Conservation (phyloP, 352 stramenopile genomes). For the Plasmopara muralis region DNA sequence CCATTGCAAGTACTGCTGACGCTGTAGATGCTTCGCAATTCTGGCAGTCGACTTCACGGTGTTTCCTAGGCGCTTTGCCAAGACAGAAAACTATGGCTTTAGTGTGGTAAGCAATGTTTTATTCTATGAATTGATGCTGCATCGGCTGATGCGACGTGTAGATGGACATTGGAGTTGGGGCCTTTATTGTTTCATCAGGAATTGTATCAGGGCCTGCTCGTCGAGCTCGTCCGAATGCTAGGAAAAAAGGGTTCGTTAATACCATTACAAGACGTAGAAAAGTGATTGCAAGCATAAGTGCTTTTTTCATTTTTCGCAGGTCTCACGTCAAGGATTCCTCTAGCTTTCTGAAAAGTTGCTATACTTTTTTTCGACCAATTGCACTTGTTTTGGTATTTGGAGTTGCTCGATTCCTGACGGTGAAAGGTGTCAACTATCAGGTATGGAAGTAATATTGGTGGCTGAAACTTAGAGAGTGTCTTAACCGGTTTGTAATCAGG, state of each 20-base stretch:
- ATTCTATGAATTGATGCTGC: neutral
- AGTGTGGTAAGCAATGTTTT: slow-evolving; percentile 67
- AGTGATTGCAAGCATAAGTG: no score
- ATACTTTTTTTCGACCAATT: slow-evolving; percentile 65
- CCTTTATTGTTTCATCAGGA: slow-evolving; percentile 89
- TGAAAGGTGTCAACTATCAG: slow-evolving; percentile 85
- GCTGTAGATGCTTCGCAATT: slow-evolving; percentile 84
- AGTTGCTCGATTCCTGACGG: slow-evolving; percentile 58
- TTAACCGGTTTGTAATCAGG: slow-evolving; percentile 26
- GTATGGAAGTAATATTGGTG: slow-evolving; percentile 14
- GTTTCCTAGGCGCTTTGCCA: slow-evolving; percentile 93
- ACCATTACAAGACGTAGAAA: neutral
- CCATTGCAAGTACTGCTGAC: neutral
- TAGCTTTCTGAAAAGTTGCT: slow-evolving; percentile 25
- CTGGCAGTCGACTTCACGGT: slow-evolving; percentile 97
- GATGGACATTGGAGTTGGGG: slow-evolving; percentile 97
- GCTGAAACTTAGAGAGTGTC: neutral
- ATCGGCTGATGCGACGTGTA: slow-evolving; percentile 10
- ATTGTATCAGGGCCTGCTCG: slow-evolving; percentile 70
- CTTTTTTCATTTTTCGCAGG: slow-evolving; percentile 5
- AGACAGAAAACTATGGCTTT: slow-evolving; percentile 94
- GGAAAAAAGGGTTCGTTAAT: slow-evolving; percentile 14
- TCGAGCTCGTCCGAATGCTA: slow-evolving; percentile 25
- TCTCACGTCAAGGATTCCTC: neutral
- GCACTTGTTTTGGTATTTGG: slow-evolving; percentile 63